These are phyloP conservation scores for Ceratobasidium papillatum DNA, from an alignment of 1,284 basidiomycete species.

Conservation along the genomic window DNA sequence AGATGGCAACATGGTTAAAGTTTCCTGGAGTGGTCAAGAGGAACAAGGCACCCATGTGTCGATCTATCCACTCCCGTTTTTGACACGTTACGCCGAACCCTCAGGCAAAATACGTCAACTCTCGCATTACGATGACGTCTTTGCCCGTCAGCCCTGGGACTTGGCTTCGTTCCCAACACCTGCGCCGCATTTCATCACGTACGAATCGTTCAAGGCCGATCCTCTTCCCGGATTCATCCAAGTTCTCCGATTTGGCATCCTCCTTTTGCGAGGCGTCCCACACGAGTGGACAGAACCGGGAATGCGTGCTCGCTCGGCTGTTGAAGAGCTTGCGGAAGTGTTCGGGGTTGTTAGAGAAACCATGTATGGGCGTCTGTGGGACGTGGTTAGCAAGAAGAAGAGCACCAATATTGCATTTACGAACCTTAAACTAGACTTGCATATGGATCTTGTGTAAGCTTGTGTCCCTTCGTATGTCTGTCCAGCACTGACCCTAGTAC, in stretches of 20 bases:
- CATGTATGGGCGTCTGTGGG: constrained; percentile 92
- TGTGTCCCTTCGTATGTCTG: neutral
- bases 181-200: neutral
- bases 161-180: constrained; percentile 48
- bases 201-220: constrained; percentile 32
- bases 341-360: constrained; percentile 86
- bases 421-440: constrained; percentile 87
- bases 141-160: constrained; percentile 51
- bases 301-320: constrained; percentile 69
- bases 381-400: constrained; percentile 80
- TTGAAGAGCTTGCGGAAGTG: constrained; percentile 65
- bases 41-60: constrained; percentile 51
- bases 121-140: constrained; percentile 48
- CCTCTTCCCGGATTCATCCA: constrained; percentile 51
- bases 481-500: neutral
- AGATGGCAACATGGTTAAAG: neutral
- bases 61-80: constrained; percentile 57
- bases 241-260: constrained; percentile 59
- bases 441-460: constrained; percentile 90
- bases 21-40: neutral
- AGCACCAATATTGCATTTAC: constrained; percentile 96
- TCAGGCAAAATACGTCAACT: constrained; percentile 47
- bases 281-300: constrained; percentile 56
- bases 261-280: constrained; percentile 65
- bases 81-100: constrained; percentile 56